Conservation (phyloP, 2,329 filamentous ascomycete genomes). For the Beauveria sp. region DNA sequence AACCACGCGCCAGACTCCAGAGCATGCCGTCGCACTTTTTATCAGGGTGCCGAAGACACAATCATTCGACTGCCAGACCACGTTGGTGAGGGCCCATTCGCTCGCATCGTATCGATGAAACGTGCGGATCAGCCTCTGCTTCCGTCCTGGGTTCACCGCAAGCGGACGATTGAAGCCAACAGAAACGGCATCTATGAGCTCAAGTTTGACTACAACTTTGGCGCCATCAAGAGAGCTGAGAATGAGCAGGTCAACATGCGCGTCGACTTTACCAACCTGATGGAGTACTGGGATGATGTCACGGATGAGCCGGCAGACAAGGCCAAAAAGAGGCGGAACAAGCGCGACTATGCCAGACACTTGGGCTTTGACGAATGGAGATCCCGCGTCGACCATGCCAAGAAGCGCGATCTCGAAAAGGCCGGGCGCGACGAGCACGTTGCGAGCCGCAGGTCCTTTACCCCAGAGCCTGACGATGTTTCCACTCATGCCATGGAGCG, state of each 20-base stretch:
- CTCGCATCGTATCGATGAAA: constrained; percentile 18
- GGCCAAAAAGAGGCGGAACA: neutral
- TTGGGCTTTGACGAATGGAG: neutral
- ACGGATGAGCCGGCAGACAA: constrained; percentile 12
- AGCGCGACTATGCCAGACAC: neutral
- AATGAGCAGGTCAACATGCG: constrained; percentile 22
- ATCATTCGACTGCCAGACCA: constrained; percentile 19
- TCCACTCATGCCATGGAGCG: neutral
- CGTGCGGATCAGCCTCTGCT: constrained; percentile 5
- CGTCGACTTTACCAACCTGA: constrained; percentile 27
- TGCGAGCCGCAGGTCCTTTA: neutral
- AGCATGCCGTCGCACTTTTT: constrained; percentile 16
- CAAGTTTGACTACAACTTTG: constrained; percentile 27
- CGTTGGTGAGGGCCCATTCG: constrained; percentile 21
- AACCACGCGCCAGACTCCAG: constrained; percentile 17
- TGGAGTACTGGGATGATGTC: constrained; percentile 23
- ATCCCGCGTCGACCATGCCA: neutral
- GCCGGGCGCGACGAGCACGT: neutral
- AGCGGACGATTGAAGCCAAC: neutral
- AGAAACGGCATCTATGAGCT: constrained; percentile 20
- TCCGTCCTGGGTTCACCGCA: constrained; percentile 6
- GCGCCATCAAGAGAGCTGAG: constrained; percentile 17
- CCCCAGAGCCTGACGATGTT: neutral
- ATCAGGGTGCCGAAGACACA: constrained; percentile 18
- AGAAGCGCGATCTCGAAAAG: neutral